Percentiles rank a stretch among this genome's conserved stretches.
phyloP scores from a whole-genome alignment of 73 alveolate genomes.

The Symbiodinium natans region DNA sequence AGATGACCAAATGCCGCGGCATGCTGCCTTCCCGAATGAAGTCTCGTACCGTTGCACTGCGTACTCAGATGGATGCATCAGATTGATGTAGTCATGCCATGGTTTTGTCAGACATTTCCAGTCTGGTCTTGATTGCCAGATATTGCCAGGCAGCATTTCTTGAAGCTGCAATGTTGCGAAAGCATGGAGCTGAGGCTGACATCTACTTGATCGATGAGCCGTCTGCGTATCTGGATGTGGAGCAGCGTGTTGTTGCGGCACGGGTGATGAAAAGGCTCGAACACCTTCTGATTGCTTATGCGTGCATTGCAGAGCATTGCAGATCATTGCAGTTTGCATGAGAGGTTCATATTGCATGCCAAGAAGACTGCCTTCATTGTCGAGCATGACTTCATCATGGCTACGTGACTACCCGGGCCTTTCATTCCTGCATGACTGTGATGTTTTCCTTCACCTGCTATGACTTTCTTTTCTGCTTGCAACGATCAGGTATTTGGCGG shows the following conservation, averaged over 20 bases:
- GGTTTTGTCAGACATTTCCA: too few relatives aligned
- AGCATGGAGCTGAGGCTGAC: slow-evolving; percentile 98
- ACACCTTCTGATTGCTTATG: slow-evolving; percentile 74
- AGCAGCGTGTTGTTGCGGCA: slow-evolving; percentile 99
- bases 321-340: too few relatives aligned
- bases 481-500: slow-evolving; percentile 85
- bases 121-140: too few relatives aligned
- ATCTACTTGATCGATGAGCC: slow-evolving; percentile 99
- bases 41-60: too few relatives aligned
- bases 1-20: too few relatives aligned
- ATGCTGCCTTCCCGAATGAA: neutral
- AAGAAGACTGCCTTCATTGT: slow-evolving; percentile 96
- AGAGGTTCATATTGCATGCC: slow-evolving; percentile 94
- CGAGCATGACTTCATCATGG: slow-evolving; percentile 96
- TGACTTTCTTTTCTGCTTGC: neutral
- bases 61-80: too few relatives aligned
- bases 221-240: slow-evolving; percentile 99
- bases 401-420: slow-evolving; percentile 94
- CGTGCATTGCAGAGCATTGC: neutral
- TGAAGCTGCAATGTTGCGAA: slow-evolving; percentile 97
- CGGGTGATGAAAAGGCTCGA: slow-evolving; percentile 98
- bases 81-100: too few relatives aligned
- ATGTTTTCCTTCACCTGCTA: neutral
- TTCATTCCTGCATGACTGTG: too few relatives aligned
- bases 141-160: too few relatives aligned